Percentiles rank a stretch among this genome's conserved stretches.
Conservation (phyloP, 768 basidiomycete species). For the Tulasnella sp. region DNA sequence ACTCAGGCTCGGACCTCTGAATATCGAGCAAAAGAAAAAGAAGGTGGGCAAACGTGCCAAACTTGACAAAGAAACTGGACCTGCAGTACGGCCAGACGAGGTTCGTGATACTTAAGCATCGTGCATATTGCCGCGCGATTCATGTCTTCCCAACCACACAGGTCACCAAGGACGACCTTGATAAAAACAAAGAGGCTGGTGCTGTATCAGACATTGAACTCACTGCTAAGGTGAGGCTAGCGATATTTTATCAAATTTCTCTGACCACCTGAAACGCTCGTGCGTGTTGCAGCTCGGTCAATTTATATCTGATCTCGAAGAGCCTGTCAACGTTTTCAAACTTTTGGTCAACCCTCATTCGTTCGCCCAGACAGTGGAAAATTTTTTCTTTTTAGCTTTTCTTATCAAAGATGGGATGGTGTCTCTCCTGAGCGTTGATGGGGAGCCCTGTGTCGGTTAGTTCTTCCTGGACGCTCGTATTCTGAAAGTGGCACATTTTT, state of each 20-base stretch:
- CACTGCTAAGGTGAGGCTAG: not conserved
- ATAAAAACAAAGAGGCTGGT: not conserved
- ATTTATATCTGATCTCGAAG: not conserved
- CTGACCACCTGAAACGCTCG: not conserved
- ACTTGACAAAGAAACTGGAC: constrained; percentile 65
- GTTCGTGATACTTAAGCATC: constrained; percentile 31
- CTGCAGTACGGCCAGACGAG: constrained; percentile 64
- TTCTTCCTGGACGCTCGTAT: not conserved
- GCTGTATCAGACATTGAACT: not conserved
- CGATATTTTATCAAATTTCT: not conserved
- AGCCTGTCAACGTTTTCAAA: constrained; percentile 69
- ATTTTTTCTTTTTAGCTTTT: constrained; percentile 93
- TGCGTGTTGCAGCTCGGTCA: not conserved
- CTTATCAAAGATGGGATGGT: constrained; percentile 81
- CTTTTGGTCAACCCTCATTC: constrained; percentile 87
- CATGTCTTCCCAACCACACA: not conserved
- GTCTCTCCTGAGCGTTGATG: constrained; percentile 59
- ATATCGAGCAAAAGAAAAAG: constrained; percentile 79
- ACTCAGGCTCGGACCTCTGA: constrained; percentile 84
- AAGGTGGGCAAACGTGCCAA: constrained; percentile 55
- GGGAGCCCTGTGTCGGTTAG: constrained; percentile 4
- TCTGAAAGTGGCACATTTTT: not conserved
- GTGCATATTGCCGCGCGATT: not conserved
- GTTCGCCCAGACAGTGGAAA: constrained; percentile 94
- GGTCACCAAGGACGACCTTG: not conserved